Base-by-base conservation (phyloP, 148 eudicot species). In the Nyssa sinensis region DNA sequence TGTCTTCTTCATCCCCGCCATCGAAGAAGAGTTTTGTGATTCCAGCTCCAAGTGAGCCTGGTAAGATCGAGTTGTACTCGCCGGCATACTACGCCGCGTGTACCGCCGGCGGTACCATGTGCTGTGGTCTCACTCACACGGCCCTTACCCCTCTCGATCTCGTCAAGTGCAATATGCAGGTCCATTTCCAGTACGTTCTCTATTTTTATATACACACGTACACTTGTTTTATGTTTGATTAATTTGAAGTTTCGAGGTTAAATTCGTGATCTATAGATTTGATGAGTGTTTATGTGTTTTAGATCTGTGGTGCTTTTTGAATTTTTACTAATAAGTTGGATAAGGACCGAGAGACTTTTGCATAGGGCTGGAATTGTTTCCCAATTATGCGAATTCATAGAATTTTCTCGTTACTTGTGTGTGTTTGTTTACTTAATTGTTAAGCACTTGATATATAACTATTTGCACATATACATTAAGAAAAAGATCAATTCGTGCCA, bases 111-210 rank as follows among this genome's bases (percentile, higher is more conserved):
- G 91, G 96, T 19, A 64, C 77, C 0, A 60, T 89, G 28, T 61
- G 87, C 63, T 87, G 91, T 67, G 93, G 93, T n/a, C 81, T 80
- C n/a, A 91, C 96, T 81, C 96, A 91, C 64, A 84, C 60, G 61
- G 87, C 91, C 69, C 85, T 91, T 57, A 91, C 96, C 72, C 95
- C 95, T 59, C 86, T 90, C 32, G 94, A 90, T 82, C 81, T 90
- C 37, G 86, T 90, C 79, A 90, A 90, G 74, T 91, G 90, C 78
- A 91, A 91, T 35, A 91, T 88, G 92, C 90, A 88, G 92, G 96
- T 90, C 62, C 25, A 33, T 12, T 23, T 31, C 7, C 3, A 25
- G n/a, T 51, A n/a, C 23, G 3, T 51, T 61, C 21, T 31, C 24
- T 59, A 35, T 30, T 7, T 41, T 7, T 41, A 41, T 41, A 41